Conservation (phyloP, 2,329 filamentous ascomycete genomes). For the Colletotrichum godetiae region DNA sequence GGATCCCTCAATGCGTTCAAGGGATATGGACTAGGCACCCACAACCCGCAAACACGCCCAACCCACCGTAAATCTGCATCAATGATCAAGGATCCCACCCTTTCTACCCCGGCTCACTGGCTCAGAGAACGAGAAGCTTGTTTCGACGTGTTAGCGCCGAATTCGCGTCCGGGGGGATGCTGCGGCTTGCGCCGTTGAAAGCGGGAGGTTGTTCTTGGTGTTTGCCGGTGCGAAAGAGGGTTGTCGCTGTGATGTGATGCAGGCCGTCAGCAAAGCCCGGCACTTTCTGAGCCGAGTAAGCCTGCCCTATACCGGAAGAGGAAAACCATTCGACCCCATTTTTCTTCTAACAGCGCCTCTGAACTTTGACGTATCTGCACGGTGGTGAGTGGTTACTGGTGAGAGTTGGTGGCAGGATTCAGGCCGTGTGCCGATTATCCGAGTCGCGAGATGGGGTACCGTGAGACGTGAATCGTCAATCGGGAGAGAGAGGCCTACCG, state of each 20-base stretch:
- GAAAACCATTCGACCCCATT: not conserved
- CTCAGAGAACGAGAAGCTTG: conserved; percentile 23
- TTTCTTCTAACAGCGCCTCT: not conserved
- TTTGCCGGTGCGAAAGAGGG: too few relatives aligned
- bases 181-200: not conserved
- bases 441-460: not conserved
- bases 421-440: not conserved
- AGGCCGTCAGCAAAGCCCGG: not conserved
- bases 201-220: too few relatives aligned
- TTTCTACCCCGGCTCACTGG: not conserved
- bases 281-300: conserved; percentile 3
- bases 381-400: not conserved
- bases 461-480: not conserved
- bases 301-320: not conserved
- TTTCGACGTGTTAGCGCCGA: conserved; percentile 22
- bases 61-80: not conserved
- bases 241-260: not conserved
- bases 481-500: not conserved
- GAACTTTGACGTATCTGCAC: not conserved
- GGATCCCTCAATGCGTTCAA: not conserved
- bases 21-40: not conserved
- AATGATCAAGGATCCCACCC: not conserved
- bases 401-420: not conserved
- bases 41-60: not conserved
- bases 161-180: not conserved